These are phyloP conservation scores for Cladochytrium replicatum DNA, from an alignment of 192 early-diverging fungal species.

Conservation along the genomic window DNA sequence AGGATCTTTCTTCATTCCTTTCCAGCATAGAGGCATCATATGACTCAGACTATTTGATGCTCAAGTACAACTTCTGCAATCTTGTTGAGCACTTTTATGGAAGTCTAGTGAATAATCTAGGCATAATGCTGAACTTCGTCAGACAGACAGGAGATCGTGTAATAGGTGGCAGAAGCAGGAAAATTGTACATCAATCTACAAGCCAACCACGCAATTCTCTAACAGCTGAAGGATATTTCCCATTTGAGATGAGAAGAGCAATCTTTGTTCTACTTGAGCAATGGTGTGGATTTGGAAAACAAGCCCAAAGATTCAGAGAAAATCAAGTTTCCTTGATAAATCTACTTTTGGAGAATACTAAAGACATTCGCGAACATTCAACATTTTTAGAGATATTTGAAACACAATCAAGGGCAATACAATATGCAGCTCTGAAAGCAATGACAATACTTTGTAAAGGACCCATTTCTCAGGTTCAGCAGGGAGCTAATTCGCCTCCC, in stretches of 20 bases:
- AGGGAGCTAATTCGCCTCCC: slow-evolving; percentile 12
- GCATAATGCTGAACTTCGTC: not conserved
- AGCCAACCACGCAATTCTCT: not conserved
- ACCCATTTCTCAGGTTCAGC: slow-evolving; percentile 21
- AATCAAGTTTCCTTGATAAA: slow-evolving; percentile 59
- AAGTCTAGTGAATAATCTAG: slow-evolving; percentile 27
- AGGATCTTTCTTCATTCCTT: too few relatives aligned
- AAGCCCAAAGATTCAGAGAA: slow-evolving; percentile 42
- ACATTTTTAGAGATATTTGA: slow-evolving; percentile 57
- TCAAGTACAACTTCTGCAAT: slow-evolving; percentile 81
- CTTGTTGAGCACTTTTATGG: slow-evolving; percentile 81
- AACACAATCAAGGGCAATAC: slow-evolving; percentile 64
- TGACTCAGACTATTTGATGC: slow-evolving; percentile 82
- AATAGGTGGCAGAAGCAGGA: not conserved
- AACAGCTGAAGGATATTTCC: slow-evolving; percentile 7
- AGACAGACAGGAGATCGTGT: not conserved
- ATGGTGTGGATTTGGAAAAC: slow-evolving; percentile 82
- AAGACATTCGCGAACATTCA: slow-evolving; percentile 59
- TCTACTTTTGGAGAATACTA: slow-evolving; percentile 55
- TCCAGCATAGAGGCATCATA: slow-evolving; percentile 59
- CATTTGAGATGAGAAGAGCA: slow-evolving; percentile 64
- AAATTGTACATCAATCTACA: slow-evolving; percentile 10
- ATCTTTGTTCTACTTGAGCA: slow-evolving; percentile 81
- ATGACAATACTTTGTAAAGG: slow-evolving; percentile 78
- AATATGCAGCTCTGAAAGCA: slow-evolving; percentile 68